Base-by-base conservation (phyloP, 169 alveolate genomes). In the Plasmodium vivax region DNA sequence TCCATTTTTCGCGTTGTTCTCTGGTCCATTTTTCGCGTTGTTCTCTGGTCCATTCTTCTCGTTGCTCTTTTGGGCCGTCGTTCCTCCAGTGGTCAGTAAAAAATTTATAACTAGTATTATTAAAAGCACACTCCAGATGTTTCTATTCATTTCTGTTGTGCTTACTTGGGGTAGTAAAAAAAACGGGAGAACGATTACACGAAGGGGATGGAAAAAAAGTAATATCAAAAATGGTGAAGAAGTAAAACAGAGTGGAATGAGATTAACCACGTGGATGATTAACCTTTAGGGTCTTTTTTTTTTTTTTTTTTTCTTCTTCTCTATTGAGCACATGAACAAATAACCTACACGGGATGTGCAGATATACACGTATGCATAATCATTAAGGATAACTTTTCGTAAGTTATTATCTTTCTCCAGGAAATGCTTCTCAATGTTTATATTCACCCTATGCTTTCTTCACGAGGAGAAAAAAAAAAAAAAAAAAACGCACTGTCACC, bases 81-180 rank as follows among this genome's bases (percentile, higher is more conserved):
- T 56, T 71, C 51, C 32, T 45, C 30, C 62, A 51, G 32, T 43
- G 27, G 51, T n/a, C 73, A 71, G 36, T 38, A 72, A 84, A 10
- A 45, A 38, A 19, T 84, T 84, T 84, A 84, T 72, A 23, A 84
- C 51, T 23, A 84, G 36, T 34, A 84, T 23, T 19, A 84, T 84
- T 27, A 19, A 36, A 45, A 84, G 45, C 10, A 82, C 41, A 10
- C 32, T 82, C 90, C 83, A 84, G 73, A 36, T 71, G 56, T 72
- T 71, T 62, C 14, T 84, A 72, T 43, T 30, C 93, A 84, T 84
- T 71, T 84, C 56, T 51, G 34, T 41, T 47, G 32, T 8, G 34
- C 27, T 10, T 83, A 23, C 58, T 34, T 79, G 56, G 71, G 45
- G 56, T 79, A 30, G 38, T n/a, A 36, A 38, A 32, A 19, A 79